phyloP scores from a whole-genome alignment of 1,284 basidiomycete species.

The Somion occarium region DNA sequence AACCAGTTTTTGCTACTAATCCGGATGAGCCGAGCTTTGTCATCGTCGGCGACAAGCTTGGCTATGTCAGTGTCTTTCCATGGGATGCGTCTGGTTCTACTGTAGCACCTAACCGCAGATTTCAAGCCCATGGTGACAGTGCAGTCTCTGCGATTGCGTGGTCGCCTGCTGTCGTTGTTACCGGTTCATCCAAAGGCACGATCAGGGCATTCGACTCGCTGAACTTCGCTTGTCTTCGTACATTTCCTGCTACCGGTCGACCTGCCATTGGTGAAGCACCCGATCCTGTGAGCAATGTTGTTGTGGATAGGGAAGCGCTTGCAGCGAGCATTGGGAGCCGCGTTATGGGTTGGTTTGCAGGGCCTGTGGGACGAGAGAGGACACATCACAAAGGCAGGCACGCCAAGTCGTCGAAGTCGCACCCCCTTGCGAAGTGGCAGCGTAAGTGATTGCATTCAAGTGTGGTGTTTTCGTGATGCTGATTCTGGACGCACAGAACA shows the following conservation, averaged over 20 bases:
- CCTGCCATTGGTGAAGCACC: constrained; percentile 32
- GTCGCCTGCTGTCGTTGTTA: constrained; percentile 52
- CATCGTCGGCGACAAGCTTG: constrained; percentile 53
- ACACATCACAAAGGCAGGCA: constrained; percentile 31
- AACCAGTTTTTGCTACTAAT: constrained; percentile 40
- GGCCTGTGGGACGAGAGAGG: constrained; percentile 32
- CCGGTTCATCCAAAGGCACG: constrained; percentile 61
- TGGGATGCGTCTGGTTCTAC: constrained; percentile 32
- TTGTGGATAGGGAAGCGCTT: constrained; percentile 59
- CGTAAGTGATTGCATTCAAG: constrained; percentile 36
- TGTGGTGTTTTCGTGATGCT: constrained; percentile 9
- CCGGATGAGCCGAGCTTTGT: constrained; percentile 42
- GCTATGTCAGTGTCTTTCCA: constrained; percentile 55
- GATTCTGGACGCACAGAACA: constrained; percentile 38
- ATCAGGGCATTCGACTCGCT: constrained; percentile 67
- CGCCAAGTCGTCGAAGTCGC: constrained; percentile 29
- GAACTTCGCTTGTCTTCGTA: constrained; percentile 50
- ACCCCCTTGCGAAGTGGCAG: constrained; percentile 40
- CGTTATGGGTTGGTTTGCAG: constrained; percentile 69
- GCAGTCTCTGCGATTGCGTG: constrained; percentile 60
- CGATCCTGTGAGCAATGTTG: constrained; percentile 55
- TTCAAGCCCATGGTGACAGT: constrained; percentile 58
- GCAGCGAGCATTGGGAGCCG: constrained; percentile 60
- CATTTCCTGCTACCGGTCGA: constrained; percentile 45
- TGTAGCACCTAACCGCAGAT: constrained; percentile 25